Percentiles rank a stretch among this genome's conserved stretches.
Evolutionary conservation across 2,329 filamentous ascomycete species (phyloP).

Genomic region (Fusarium dlaminii): DNA sequence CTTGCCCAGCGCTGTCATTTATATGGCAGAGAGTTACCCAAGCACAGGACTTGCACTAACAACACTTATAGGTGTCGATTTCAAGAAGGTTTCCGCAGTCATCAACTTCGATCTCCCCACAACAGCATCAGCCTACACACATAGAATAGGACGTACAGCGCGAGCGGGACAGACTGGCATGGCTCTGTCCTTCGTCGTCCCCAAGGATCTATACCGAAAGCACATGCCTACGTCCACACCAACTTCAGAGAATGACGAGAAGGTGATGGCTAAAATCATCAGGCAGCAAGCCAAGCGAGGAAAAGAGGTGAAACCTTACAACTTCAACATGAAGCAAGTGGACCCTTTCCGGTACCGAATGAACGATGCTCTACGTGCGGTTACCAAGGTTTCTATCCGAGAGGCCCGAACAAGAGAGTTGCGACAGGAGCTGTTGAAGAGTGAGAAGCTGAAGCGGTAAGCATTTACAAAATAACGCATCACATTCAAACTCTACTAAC

Average conservation of each 20-base stretch:
- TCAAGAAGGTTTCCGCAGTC: slow-evolving; percentile 92
- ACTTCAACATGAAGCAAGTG: slow-evolving; percentile 93
- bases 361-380: slow-evolving; percentile 88
- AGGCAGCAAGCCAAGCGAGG: slow-evolving; percentile 81
- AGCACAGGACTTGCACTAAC: slow-evolving; percentile 6
- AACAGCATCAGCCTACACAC: slow-evolving; percentile 92
- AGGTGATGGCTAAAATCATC: slow-evolving; percentile 80
- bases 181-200: slow-evolving; percentile 94
- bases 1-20: not conserved
- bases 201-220: slow-evolving; percentile 82
- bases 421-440: slow-evolving; percentile 88
- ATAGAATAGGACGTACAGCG: slow-evolving; percentile 93
- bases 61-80: slow-evolving; percentile 73
- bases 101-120: slow-evolving; percentile 96
- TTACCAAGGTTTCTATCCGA: slow-evolving; percentile 88
- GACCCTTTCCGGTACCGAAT: slow-evolving; percentile 95
- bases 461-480: not conserved
- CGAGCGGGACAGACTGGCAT: slow-evolving; percentile 92
- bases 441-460: slow-evolving; percentile 85
- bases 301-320: slow-evolving; percentile 87
- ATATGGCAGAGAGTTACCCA: not conserved
- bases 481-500: not conserved
- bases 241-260: slow-evolving; percentile 84
- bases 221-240: slow-evolving; percentile 86
- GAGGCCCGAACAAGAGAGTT: slow-evolving; percentile 91